These are phyloP conservation scores for Diaporthe capsici DNA, from an alignment of 2,329 filamentous ascomycete species.

Conservation along the genomic window DNA sequence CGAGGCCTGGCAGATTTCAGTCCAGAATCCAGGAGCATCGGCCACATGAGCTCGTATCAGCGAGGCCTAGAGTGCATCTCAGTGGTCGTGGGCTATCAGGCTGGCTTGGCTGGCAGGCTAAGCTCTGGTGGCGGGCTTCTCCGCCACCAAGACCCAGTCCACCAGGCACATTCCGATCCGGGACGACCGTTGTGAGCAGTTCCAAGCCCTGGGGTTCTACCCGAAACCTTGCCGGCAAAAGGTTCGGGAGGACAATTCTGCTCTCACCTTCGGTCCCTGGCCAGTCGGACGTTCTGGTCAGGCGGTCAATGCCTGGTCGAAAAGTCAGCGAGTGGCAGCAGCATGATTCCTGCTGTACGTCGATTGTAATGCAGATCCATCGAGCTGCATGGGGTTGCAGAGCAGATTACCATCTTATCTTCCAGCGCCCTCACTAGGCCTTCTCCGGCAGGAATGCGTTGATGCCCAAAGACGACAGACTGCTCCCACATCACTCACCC, in stretches of 20 bases:
- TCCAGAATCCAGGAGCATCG: background rate
- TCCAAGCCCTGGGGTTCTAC: constrained; percentile 14
- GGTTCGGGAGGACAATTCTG: constrained; percentile 26
- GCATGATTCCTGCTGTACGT: constrained; percentile 29
- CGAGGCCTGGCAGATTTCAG: constrained; percentile 4
- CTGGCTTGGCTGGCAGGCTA: background rate
- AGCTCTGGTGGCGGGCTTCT: constrained; percentile 2
- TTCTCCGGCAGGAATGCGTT: constrained; percentile 32
- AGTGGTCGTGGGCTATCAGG: background rate
- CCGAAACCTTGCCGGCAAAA: constrained; percentile 32
- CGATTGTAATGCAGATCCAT: constrained; percentile 27
- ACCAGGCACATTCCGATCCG: constrained; percentile 18
- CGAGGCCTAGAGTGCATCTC: background rate
- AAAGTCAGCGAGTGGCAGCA: constrained; percentile 25
- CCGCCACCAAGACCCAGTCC: constrained; percentile 25
- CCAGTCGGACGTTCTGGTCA: constrained; percentile 17
- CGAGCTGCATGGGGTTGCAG: constrained; percentile 31
- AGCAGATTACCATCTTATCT: constrained; percentile 33
- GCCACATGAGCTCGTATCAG: constrained; percentile 27
- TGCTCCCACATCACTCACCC: background rate
- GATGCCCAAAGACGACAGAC: constrained; percentile 26
- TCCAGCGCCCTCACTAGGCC: constrained; percentile 27
- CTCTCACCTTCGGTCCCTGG: constrained; percentile 6
- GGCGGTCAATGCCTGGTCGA: constrained; percentile 25
- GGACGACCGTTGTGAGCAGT: constrained; percentile 23